These are phyloP conservation scores for Podaxis sp. DNA, from an alignment of 768 basidiomycete species.

Conservation along the genomic window DNA sequence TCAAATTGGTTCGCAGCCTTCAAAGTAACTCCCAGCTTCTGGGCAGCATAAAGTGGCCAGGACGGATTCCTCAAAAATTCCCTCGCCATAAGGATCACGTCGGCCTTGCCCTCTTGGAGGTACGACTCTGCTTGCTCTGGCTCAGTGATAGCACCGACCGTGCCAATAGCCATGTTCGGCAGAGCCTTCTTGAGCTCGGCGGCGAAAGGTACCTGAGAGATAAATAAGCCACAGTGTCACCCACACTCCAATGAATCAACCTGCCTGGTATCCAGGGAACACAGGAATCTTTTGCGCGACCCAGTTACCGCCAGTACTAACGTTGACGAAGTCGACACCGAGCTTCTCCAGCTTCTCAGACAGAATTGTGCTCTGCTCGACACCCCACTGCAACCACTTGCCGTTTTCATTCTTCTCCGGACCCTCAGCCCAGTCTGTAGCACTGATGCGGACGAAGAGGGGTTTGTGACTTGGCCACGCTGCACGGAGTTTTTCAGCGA, in stretches of 20 bases:
- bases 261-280: slow-evolving; percentile 62
- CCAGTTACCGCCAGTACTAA: slow-evolving; percentile 68
- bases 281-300: slow-evolving; percentile 55
- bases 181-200: slow-evolving; percentile 63
- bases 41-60: slow-evolving; percentile 62
- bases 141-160: slow-evolving; percentile 75
- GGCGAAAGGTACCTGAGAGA: slow-evolving; percentile 61
- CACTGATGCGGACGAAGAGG: slow-evolving; percentile 47
- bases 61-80: slow-evolving; percentile 67
- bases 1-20: slow-evolving; percentile 75
- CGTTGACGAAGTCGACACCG: slow-evolving; percentile 79
- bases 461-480: slow-evolving; percentile 10
- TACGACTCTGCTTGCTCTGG: slow-evolving; percentile 54
- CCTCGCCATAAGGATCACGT: slow-evolving; percentile 67
- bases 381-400: slow-evolving; percentile 69
- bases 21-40: slow-evolving; percentile 60
- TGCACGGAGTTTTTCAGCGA: slow-evolving; percentile 4
- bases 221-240: background rate
- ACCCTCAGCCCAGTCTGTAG: slow-evolving; percentile 63
- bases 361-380: slow-evolving; percentile 70
- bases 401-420: slow-evolving; percentile 56
- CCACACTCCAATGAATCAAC: background rate
- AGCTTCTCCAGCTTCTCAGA: slow-evolving; percentile 53
- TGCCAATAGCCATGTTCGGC: slow-evolving; percentile 54
- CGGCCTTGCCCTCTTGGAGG: slow-evolving; percentile 65